These are phyloP conservation scores for Fusarium sororula DNA, from an alignment of 2,329 filamentous ascomycete species.

Conservation along the genomic window DNA sequence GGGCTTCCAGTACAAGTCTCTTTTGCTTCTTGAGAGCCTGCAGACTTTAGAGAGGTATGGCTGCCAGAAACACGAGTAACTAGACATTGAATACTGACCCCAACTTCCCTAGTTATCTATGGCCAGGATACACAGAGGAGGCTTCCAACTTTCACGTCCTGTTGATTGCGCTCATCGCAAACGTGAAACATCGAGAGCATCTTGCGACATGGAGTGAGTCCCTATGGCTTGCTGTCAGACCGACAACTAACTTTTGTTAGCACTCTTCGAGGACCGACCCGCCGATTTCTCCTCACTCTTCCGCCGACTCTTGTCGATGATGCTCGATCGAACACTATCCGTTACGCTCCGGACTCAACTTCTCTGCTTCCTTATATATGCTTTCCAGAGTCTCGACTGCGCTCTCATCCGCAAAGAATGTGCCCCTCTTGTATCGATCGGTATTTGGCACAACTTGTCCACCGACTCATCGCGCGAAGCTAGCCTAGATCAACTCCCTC, in stretches of 20 bases:
- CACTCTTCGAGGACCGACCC: conserved; percentile 78
- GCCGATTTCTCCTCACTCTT: conserved; percentile 90
- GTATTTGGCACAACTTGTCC: conserved; percentile 93
- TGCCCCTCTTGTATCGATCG: conserved; percentile 91
- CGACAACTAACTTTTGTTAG: conserved; percentile 52
- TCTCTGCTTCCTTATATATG: conserved; percentile 87
- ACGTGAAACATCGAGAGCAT: conserved; percentile 87
- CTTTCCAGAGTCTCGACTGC: conserved; percentile 94
- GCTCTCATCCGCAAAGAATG: conserved; percentile 93
- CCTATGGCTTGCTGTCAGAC: neutral
- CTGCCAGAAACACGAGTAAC: neutral
- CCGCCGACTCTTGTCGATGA: conserved; percentile 88
- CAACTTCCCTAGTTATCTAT: conserved; percentile 75
- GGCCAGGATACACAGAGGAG: conserved; percentile 90
- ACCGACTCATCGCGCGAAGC: conserved; percentile 78
- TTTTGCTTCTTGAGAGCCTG: conserved; percentile 87
- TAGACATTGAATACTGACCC: conserved; percentile 41
- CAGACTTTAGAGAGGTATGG: conserved; percentile 84
- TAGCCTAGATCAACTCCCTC: conserved; percentile 75
- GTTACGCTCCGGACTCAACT: conserved; percentile 78
- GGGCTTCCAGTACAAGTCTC: conserved; percentile 77
- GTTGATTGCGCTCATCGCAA: conserved; percentile 84
- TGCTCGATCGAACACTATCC: conserved; percentile 74
- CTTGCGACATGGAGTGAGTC: conserved; percentile 83
- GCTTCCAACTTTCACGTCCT: conserved; percentile 92